A percentile compares a stretch with the other conserved stretches of the same genome.
These are phyloP conservation scores for Chenopodium berlandieri DNA, from an alignment of 148 eudicot genomes.

Conservation along the genomic window DNA sequence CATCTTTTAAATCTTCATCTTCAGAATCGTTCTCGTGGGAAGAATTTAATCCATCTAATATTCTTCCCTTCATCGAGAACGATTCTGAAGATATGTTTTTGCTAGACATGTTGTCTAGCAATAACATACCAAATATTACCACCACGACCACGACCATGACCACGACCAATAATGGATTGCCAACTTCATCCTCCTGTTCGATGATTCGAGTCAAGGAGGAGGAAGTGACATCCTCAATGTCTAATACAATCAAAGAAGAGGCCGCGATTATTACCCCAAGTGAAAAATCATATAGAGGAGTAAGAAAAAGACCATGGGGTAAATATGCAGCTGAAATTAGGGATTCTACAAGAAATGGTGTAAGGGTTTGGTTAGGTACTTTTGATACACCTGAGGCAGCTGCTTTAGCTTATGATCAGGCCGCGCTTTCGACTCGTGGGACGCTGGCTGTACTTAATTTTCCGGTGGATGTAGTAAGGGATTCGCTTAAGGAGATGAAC, in stretches of 20 bases:
- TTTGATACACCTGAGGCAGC: constrained; percentile 74
- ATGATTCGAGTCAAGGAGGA: constrained; percentile 31
- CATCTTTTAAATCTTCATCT: constrained; percentile 18
- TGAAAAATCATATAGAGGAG: constrained; percentile 50
- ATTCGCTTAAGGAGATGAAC: constrained; percentile 55
- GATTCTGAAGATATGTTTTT: constrained; percentile 71
- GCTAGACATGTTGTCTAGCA: constrained; percentile 36
- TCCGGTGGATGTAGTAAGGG: constrained; percentile 51
- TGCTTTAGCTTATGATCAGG: constrained; percentile 73
- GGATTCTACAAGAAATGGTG: constrained; percentile 73
- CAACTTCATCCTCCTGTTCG: constrained; percentile 9
- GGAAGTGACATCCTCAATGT: constrained; percentile 36
- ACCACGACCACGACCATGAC: constrained; percentile 18
- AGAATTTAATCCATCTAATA: not conserved
- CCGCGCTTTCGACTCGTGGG: constrained; percentile 64
- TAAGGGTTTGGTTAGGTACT: constrained; percentile 78
- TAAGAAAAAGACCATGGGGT: constrained; percentile 74
- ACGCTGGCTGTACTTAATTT: constrained; percentile 54
- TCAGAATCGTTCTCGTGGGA: constrained; percentile 20
- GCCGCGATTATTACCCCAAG: no score
- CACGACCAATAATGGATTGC: not conserved
- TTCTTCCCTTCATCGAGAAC: constrained; percentile 58
- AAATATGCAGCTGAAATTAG: constrained; percentile 76
- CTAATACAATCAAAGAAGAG: not conserved
- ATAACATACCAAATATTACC: not conserved